Base-by-base conservation (phyloP, 176 grass and related monocot genomes). In the Aegilops bicornis region DNA sequence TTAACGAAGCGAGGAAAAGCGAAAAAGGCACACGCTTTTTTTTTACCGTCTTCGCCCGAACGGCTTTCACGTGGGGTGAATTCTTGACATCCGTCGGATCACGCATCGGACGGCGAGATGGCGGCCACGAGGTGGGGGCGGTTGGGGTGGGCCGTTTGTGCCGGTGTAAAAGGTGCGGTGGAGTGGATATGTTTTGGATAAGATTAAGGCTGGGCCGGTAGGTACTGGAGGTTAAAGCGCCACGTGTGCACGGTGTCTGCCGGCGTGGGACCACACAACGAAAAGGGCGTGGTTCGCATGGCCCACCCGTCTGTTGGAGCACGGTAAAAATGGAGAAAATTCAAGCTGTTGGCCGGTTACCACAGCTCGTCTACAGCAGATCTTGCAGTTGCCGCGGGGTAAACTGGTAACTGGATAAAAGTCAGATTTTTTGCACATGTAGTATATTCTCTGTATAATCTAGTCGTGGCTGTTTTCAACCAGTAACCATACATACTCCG, bases 141-240 rank as follows among this genome's bases (percentile, higher is more conserved):
- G 75, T 16, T 8, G 7, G 1, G 5, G 23, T 0, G 12, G 13
- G 0, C 3, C 20, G 20, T 42, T 84, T 75, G 74, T 14, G n/a
- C 42, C 35, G 69, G 22, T 7, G 76, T 61, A 52, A 76, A 84
- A 80, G 67, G 14, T 9, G 20, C 9, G 4, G 32, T 15, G 3
- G 32, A 85, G 82, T 88, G 82, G 90, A 88, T 85, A 88, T 88
- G 76, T 61, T 54, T 30, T 82, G 86, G 90, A 91, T 91, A 91
- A 85, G 86, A 67, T 7, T 65, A 45, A 67, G 64, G 85, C 43
- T 22, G 73, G 54, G 54, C 64, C 6, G 72, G 30, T 54, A 0
- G 64, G 71, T 31, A 50, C 23, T 6, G 39, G 72, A 7, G 78
- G 62, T 69, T 59, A 59, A 37, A 10, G 20, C 3, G 89, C 85